Evolutionary conservation across 768 basidiomycete species (phyloP).

Genomic region (Melanogaster broomeanus): DNA sequence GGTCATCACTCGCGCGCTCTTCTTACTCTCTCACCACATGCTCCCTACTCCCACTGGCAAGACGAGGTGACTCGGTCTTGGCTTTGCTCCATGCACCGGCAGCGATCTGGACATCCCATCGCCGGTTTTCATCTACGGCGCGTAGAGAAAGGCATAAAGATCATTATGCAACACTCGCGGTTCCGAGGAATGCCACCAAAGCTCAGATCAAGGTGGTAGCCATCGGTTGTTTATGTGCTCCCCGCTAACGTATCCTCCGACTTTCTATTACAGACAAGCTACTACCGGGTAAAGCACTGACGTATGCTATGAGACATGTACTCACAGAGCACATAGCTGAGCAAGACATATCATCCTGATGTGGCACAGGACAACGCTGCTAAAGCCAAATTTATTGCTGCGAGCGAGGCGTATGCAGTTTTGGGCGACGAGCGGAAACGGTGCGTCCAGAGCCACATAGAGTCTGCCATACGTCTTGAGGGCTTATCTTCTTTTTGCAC

Average conservation of each 20-base stretch:
- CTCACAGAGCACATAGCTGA: slow-evolving; percentile 34
- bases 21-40: not conserved
- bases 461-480: not conserved
- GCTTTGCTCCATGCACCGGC: not conserved
- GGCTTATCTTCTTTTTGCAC: not conserved
- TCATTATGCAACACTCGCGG: slow-evolving; percentile 29
- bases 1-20: not conserved
- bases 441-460: slow-evolving; percentile 25
- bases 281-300: slow-evolving; percentile 27
- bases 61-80: not conserved
- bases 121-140: slow-evolving; percentile 23
- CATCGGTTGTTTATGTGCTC: not conserved
- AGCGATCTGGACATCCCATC: not conserved
- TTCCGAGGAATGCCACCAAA: slow-evolving; percentile 30
- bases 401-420: slow-evolving; percentile 49
- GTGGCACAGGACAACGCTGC: slow-evolving; percentile 39
- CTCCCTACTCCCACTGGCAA: not conserved
- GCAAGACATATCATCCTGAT: slow-evolving; percentile 51
- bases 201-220: slow-evolving; percentile 33
- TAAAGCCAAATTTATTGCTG: slow-evolving; percentile 42
- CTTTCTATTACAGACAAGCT: slow-evolving; percentile 26
- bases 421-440: slow-evolving; percentile 48
- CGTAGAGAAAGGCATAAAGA: slow-evolving; percentile 16
- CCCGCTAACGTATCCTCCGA: not conserved
- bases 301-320: not conserved